Evolutionary conservation across 352 stramenopile genomes (phyloP).

Genomic region (Pythium myriotylum): DNA sequence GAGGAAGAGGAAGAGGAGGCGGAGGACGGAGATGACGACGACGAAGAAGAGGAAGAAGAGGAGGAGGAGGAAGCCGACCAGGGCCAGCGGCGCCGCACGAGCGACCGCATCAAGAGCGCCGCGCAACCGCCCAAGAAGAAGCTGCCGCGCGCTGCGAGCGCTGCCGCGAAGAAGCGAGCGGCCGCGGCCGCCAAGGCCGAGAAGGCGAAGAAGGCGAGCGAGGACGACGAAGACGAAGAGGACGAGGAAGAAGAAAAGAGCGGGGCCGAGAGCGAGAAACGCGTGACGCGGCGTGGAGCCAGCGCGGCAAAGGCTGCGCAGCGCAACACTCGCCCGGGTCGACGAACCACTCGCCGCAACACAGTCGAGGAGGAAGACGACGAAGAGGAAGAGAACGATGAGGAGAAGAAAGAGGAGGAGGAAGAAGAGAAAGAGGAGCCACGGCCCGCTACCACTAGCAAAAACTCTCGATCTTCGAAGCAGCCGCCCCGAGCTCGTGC

Average conservation of each 20-base stretch:
- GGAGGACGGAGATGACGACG: slow-evolving; percentile 39
- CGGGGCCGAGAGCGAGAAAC: slow-evolving; percentile 9
- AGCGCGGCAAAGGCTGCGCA: slow-evolving; percentile 6
- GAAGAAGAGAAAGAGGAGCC: slow-evolving; percentile 32
- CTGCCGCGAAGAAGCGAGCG: slow-evolving; percentile 2
- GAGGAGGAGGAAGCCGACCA: slow-evolving; percentile 41
- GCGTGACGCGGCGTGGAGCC: slow-evolving; percentile 17
- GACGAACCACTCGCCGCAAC: slow-evolving; percentile 18
- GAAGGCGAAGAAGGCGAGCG: slow-evolving; percentile 17
- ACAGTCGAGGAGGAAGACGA: slow-evolving; percentile 16
- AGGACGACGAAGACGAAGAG: slow-evolving; percentile 18
- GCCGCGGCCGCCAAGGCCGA: slow-evolving; percentile 4
- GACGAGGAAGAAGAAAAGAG: slow-evolving; percentile 13
- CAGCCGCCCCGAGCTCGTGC: slow-evolving; percentile 1
- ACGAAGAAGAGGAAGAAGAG: slow-evolving; percentile 49
- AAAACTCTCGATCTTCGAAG: slow-evolving; percentile 20
- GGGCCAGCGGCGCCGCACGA: slow-evolving; percentile 25
- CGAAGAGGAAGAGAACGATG: slow-evolving; percentile 18
- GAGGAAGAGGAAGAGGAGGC: slow-evolving; percentile 37
- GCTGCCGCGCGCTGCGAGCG: slow-evolving; percentile 10
- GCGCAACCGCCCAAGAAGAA: slow-evolving; percentile 25
- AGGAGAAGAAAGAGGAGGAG: slow-evolving; percentile 39
- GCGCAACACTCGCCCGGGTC: background rate
- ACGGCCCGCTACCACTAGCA: slow-evolving; percentile 1
- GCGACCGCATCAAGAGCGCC: slow-evolving; percentile 25